Base-by-base conservation (phyloP, 2,329 filamentous ascomycete genomes). In the Microcyclospora tardicrescens region DNA sequence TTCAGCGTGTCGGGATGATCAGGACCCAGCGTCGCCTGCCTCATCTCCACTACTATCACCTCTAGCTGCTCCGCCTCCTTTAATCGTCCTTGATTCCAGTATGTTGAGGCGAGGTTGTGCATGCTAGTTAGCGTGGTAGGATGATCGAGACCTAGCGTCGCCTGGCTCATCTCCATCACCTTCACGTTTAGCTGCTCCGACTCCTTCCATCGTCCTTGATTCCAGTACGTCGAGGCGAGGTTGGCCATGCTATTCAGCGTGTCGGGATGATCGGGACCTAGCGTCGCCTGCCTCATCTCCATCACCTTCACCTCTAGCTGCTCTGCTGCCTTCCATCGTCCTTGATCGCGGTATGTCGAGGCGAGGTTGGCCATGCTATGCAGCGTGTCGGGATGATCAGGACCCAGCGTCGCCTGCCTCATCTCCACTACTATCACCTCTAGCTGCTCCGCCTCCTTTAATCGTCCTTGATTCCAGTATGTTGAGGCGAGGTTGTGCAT, bases 1-100 rank as follows among this genome's bases (percentile, higher is more conserved):
- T n/a, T 27, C 15, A 43, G 41, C 16, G 43, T 45, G 5, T 38
- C 14, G 14, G 39, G 42, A 42, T 46, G 36, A 19, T 44, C 37
- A 6, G 13, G 6, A 16, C 42, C 44, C 4, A 42, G 42, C 33
- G 40, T 35, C 28, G 24, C 37, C 38, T 36, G 37, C 15, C 19
- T 31, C 8, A 27, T 34, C 34, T 42, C 39, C 3, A 42, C 2
- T 29, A 42, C 42, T 29, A 40, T 14, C 28, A 36, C n/a, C 10
- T 33, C 10, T 28, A 44, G 35, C 39, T 41, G 10, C 29, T 42
- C 43, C 27, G 44, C 44, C 16, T 39, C 28, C 24, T 28, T 30
- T 12, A 16, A 35, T 16, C 30, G 35, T 15, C 37, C 40, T 39
- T 47, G 37, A 10, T 37, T 16, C 9, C 11, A 4, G 24, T 34